Base-by-base conservation (phyloP, 2,329 filamentous ascomycete species). In the Cucurbitaria berberidis region DNA sequence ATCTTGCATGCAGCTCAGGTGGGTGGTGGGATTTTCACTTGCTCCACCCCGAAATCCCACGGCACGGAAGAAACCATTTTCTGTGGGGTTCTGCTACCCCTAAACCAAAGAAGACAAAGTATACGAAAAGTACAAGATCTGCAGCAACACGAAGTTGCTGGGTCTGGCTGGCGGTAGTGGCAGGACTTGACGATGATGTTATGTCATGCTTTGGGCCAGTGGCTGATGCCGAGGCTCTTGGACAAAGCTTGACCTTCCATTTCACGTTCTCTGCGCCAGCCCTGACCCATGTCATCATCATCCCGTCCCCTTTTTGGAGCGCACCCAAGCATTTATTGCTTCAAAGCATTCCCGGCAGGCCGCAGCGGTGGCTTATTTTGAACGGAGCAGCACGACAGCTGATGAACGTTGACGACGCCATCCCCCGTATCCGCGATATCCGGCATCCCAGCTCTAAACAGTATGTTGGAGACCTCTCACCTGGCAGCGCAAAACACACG, bases 191-290 rank as follows among this genome's bases (percentile, higher is more conserved):
- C 18, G 18, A 45, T 43, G 54, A 49, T 45, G 56, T 60, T 60
- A 56, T 60, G 62, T 59, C 59, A 63, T 60, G 55, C 55, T 55
- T 62, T 51, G 46, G 50, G 55, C 44, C 50, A 48, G 56, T 58
- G 59, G 59, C 62, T 63, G 57, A 51, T 57, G 64, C 63, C 66
- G 51, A 68, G 64, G 51, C 45, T 64, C 62, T 64, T 68, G 61
- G 60, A 60, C 58, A 63, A 68, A 67, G 66, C 66, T 68, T 68
- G 63, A 58, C 54, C 49, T 41, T 13, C 30, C 2, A 30, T 22
- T 19, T 39, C 16, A 21, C 18, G 15, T 13, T 34, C 30, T 15
- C 30, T 29, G 50, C 57, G 55, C 59, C 56, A 35, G 36, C 50
- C 39, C 40, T 26, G 51, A 59, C 59, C 57, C 62, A 66, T 62